Conservation (phyloP, 1,139 yeast species). For the Yamadazyma aaseri region DNA sequence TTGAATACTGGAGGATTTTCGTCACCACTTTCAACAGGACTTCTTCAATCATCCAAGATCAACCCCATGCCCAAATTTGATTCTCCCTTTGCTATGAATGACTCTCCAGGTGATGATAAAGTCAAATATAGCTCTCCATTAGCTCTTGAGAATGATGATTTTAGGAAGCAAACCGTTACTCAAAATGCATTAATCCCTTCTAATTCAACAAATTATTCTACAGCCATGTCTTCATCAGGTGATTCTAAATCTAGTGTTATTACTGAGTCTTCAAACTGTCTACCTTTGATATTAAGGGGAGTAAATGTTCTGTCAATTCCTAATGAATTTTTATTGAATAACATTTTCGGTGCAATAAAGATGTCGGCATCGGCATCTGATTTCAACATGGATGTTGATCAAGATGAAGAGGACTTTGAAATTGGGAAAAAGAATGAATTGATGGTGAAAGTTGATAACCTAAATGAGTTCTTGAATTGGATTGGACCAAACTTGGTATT, state of each 20-base stretch:
- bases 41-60: conserved; percentile 10
- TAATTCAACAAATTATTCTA: not conserved
- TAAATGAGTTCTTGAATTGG: conserved; percentile 35
- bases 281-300: conserved; percentile 63
- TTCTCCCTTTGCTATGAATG: conserved; percentile 29
- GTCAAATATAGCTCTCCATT: conserved; percentile 15
- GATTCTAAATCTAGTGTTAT: conserved; percentile 6
- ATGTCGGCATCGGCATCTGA: conserved; percentile 21
- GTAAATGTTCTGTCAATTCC: conserved; percentile 64
- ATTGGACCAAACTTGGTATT: conserved; percentile 36
- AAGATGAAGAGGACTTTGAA: conserved; percentile 38
- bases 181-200: conserved; percentile 1
- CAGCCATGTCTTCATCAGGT: not conserved
- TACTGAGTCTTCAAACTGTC: conserved; percentile 49
- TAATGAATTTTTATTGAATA: conserved; percentile 40
- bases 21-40: conserved; percentile 22
- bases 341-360: conserved; percentile 22
- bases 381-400: conserved; percentile 36
- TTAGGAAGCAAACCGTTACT: conserved; percentile 11
- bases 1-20: conserved; percentile 23
- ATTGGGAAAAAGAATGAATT: conserved; percentile 29
- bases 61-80: conserved; percentile 21
- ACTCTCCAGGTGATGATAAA: conserved; percentile 18
- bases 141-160: conserved; percentile 14
- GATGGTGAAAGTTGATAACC: conserved; percentile 25